A percentile compares a stretch with the other conserved stretches of the same genome.
phyloP scores from a whole-genome alignment of 805 yeast species.

The Yamadazyma paraphyllophila region DNA sequence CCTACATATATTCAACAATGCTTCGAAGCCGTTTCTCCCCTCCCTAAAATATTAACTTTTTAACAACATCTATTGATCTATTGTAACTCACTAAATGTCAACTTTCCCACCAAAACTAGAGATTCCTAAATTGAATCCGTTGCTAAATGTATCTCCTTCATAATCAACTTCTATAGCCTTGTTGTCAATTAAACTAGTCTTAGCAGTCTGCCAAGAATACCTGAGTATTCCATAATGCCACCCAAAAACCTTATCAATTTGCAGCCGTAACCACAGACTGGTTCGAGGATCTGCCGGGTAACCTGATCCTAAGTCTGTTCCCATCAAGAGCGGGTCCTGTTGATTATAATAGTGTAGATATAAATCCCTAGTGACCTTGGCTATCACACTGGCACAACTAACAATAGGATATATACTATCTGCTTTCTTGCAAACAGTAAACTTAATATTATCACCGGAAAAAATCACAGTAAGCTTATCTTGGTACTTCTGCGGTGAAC shows the following conservation, averaged over 20 bases:
- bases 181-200: constrained; percentile 59
- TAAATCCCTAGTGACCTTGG: constrained; percentile 91
- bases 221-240: constrained; percentile 75
- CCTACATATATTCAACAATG: too few relatives aligned
- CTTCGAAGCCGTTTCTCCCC: too few relatives aligned
- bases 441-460: constrained; percentile 52
- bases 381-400: constrained; percentile 91
- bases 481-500: constrained; percentile 87
- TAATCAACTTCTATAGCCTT: constrained; percentile 59
- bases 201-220: constrained; percentile 93
- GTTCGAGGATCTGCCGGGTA: constrained; percentile 94
- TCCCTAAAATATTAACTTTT: too few relatives aligned
- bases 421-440: constrained; percentile 92
- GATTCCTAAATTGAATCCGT: background rate
- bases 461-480: constrained; percentile 66
- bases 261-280: constrained; percentile 62
- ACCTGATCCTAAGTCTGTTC: constrained; percentile 73
- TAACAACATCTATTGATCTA: background rate
- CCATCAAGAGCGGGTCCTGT: constrained; percentile 26
- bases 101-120: constrained; percentile 6
- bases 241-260: constrained; percentile 75
- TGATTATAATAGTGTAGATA: constrained; percentile 40
- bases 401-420: constrained; percentile 91
- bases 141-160: constrained; percentile 33
- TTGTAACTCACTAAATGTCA: background rate